Conservation (phyloP, 106 monocot species). For the Dioscorea dumetorum region DNA sequence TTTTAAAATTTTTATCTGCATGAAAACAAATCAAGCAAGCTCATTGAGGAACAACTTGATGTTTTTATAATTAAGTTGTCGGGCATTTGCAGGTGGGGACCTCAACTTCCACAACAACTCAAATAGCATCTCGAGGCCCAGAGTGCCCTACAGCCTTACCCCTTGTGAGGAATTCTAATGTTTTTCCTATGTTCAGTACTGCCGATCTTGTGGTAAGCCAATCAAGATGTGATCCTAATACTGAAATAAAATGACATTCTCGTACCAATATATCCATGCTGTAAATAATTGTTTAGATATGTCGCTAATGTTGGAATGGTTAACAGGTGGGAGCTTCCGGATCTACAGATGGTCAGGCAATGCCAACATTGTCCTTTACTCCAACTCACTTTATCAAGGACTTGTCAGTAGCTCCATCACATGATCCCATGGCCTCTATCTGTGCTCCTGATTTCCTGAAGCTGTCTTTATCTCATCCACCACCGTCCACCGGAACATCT, state of each 20-base stretch:
- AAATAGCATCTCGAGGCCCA: background rate
- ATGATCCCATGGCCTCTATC: background rate
- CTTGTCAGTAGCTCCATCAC: background rate
- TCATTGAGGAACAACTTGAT: no score
- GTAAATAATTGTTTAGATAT: no score
- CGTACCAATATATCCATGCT: no score
- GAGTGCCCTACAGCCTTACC: background rate
- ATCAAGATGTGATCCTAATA: no score
- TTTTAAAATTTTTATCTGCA: background rate
- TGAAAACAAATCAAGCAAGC: no score
- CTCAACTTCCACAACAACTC: background rate
- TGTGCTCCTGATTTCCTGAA: conserved; percentile 14
- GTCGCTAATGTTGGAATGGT: no score
- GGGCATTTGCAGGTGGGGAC: background rate
- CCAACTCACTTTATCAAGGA: background rate
- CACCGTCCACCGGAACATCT: background rate
- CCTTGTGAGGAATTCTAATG: background rate
- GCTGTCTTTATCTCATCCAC: conserved; percentile 8
- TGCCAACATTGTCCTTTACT: background rate
- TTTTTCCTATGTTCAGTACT: background rate
- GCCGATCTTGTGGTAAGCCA: background rate
- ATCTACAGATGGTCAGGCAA: background rate
- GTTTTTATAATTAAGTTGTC: background rate
- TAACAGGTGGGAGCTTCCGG: background rate
- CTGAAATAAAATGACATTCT: no score